These are phyloP conservation scores for Podila clonocystis DNA, from an alignment of 192 early-diverging fungal species.

Conservation along the genomic window DNA sequence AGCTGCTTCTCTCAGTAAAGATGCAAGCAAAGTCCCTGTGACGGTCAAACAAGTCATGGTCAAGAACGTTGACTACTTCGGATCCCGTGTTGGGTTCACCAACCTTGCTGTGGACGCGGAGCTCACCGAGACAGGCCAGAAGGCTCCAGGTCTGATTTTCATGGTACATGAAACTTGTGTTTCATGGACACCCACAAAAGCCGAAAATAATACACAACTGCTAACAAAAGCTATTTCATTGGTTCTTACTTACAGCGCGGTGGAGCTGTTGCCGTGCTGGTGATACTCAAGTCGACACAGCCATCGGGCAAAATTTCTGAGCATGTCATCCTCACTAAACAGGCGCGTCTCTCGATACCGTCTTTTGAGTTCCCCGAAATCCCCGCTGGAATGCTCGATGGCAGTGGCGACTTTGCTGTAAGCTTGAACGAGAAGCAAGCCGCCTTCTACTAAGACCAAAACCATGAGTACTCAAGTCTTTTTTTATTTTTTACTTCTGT, in stretches of 20 bases:
- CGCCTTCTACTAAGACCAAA: not conserved
- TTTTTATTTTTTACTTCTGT: not conserved
- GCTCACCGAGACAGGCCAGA: slow-evolving; percentile 57
- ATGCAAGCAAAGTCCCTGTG: slow-evolving; percentile 36
- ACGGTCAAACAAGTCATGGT: slow-evolving; percentile 63
- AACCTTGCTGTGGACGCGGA: slow-evolving; percentile 72
- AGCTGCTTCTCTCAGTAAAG: slow-evolving; percentile 6
- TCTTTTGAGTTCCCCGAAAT: slow-evolving; percentile 72
- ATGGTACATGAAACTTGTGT: slow-evolving; percentile 54
- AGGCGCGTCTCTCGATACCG: slow-evolving; percentile 77
- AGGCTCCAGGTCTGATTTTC: slow-evolving; percentile 81
- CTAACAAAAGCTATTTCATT: not conserved
- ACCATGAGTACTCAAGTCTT: not conserved
- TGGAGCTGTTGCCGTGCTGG: slow-evolving; percentile 73
- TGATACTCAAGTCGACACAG: slow-evolving; percentile 62
- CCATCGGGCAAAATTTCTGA: slow-evolving; percentile 47
- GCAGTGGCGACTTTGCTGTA: slow-evolving; percentile 70
- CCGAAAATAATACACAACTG: too few relatives aligned
- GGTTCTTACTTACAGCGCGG: slow-evolving; percentile 62
- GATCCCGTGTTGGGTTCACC: slow-evolving; percentile 74
- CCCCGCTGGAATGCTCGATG: slow-evolving; percentile 88
- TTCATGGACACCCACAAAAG: too few relatives aligned
- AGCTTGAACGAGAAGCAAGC: not conserved
- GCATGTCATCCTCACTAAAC: slow-evolving; percentile 74
- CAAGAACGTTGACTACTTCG: slow-evolving; percentile 81